Evolutionary conservation across 2,329 filamentous ascomycete species (phyloP).

Genomic region (Claviceps humidiphila): DNA sequence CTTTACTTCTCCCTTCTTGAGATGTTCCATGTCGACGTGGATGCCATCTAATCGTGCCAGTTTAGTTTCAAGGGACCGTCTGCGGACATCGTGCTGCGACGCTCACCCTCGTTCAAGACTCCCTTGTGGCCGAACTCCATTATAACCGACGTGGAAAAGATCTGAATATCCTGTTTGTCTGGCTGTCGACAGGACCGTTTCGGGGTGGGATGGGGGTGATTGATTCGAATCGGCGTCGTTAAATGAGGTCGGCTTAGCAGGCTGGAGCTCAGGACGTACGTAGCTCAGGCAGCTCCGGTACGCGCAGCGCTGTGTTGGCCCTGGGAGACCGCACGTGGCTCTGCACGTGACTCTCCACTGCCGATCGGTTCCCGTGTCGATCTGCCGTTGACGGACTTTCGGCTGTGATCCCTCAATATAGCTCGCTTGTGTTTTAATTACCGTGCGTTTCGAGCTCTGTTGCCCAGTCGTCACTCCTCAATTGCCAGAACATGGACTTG

Average conservation of each 20-base stretch:
- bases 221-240: conserved; percentile 13
- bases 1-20: conserved; percentile 99
- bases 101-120: conserved; percentile 48
- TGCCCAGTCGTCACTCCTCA: too few species aligned
- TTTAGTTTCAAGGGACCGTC: neutral
- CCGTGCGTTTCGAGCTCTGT: too few species aligned
- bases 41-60: conserved; percentile 65
- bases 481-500: too few species aligned
- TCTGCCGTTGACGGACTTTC: neutral
- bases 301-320: conserved; percentile 20
- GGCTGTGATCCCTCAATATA: neutral
- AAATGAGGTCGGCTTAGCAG: conserved; percentile 12
- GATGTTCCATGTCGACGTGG: conserved; percentile 94
- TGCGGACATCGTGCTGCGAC: neutral
- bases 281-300: conserved; percentile 31
- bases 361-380: neutral
- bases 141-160: conserved; percentile 2
- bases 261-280: conserved; percentile 23
- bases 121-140: conserved; percentile 55
- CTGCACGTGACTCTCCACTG: neutral
- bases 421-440: neutral
- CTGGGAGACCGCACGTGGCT: neutral
- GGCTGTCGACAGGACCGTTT: neutral
- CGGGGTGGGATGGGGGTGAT: neutral
- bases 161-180: neutral